Percentiles rank a stretch among this genome's conserved stretches.
Evolutionary conservation across 371 early-diverging fungal genomes (phyloP).

Genomic region (Mortierella polycephala): DNA sequence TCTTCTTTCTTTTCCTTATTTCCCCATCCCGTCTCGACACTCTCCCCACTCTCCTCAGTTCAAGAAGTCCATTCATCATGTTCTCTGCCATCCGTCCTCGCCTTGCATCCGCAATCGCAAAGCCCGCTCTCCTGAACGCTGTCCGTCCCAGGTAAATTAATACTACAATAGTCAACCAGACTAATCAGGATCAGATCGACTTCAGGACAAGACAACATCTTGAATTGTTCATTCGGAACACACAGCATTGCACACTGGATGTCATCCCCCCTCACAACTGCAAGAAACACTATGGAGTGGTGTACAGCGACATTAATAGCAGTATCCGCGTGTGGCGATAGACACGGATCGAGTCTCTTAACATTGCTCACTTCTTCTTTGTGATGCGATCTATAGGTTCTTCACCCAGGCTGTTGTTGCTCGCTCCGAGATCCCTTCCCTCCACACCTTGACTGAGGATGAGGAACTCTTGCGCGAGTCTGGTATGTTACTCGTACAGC

Average conservation of each 20-base stretch:
- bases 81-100: conserved; percentile 54
- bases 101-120: conserved; percentile 42
- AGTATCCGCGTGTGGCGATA: too few relatives aligned
- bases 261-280: too few relatives aligned
- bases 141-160: conserved; percentile 46
- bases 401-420: conserved; percentile 61
- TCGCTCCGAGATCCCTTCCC: conserved; percentile 63
- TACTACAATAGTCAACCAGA: background rate
- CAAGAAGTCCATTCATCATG: conserved; percentile 8
- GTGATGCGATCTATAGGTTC: conserved; percentile 38
- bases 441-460: conserved; percentile 85
- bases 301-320: too few relatives aligned
- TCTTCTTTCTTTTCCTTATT: conserved; percentile 12
- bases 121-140: conserved; percentile 43
- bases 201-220: background rate
- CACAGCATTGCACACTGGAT: too few relatives aligned
- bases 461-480: conserved; percentile 81
- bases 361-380: background rate
- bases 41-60: too few relatives aligned
- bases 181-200: background rate
- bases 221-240: too few relatives aligned
- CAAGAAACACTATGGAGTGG: too few relatives aligned
- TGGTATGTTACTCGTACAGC: conserved; percentile 58
- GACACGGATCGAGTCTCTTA: too few relatives aligned
- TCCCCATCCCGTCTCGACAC: conserved; percentile 1